Conservation (phyloP, 176 grass and related monocot genomes). For the Aegilops umbellulata region DNA sequence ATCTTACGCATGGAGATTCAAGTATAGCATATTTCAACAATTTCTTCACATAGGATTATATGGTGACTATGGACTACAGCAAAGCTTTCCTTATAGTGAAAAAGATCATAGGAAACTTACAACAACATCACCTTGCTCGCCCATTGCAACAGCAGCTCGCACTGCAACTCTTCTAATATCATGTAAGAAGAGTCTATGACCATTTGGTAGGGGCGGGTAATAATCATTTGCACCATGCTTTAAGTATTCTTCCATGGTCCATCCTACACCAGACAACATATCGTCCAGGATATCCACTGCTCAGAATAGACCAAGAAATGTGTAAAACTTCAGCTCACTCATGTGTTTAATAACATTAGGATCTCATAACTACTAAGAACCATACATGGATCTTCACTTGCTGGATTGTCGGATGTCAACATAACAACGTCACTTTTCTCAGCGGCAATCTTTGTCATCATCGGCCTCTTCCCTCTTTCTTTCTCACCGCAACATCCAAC, state of each 20-base stretch:
- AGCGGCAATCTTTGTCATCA: conserved; percentile 89
- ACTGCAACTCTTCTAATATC: conserved; percentile 93
- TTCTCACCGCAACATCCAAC: conserved; percentile 90
- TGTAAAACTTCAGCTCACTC: not conserved
- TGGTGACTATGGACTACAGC: not conserved
- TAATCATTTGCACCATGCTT: conserved; percentile 92
- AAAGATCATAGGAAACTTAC: conserved; percentile 51
- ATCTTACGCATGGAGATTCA: not conserved
- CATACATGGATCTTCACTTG: conserved; percentile 88
- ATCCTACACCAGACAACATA: conserved; percentile 90
- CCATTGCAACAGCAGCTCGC: conserved; percentile 90
- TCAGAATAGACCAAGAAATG: conserved; percentile 26
- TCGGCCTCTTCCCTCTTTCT: conserved; percentile 89
- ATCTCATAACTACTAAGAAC: conserved; percentile 17
- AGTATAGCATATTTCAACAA: not conserved
- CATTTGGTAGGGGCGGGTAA: conserved; percentile 94
- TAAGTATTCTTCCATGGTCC: conserved; percentile 99
- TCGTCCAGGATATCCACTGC: conserved; percentile 98
- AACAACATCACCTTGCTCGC: conserved; percentile 93
- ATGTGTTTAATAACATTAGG: not conserved
- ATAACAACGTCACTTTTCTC: conserved; percentile 99
- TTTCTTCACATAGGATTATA: not conserved
- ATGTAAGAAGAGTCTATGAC: conserved; percentile 87
- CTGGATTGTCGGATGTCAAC: conserved; percentile 97
- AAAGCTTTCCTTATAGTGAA: not conserved